These are phyloP conservation scores for Gliomastix tumulicola DNA, from an alignment of 2,329 filamentous ascomycete genomes.

Conservation along the genomic window DNA sequence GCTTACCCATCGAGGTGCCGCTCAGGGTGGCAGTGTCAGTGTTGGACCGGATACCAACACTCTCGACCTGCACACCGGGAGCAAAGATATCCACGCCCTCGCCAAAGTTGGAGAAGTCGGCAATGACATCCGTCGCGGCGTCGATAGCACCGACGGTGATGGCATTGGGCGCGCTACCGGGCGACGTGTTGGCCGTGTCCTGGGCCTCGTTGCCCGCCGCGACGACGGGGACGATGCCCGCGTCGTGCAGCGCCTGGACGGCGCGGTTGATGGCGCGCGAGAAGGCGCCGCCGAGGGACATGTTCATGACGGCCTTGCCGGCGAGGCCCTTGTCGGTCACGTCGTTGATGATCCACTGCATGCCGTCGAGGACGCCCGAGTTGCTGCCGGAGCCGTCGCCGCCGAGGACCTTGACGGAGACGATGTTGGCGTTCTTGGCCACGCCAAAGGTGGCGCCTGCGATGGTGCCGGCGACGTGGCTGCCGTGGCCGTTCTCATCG, in stretches of 20 bases:
- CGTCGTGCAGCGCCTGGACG: slow-evolving; percentile 38
- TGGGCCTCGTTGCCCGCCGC: slow-evolving; percentile 52
- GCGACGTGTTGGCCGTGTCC: slow-evolving; percentile 43
- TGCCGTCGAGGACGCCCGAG: slow-evolving; percentile 45
- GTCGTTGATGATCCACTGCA: slow-evolving; percentile 47
- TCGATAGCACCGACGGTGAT: slow-evolving; percentile 56
- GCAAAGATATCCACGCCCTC: slow-evolving; percentile 45
- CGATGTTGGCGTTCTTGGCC: slow-evolving; percentile 47
- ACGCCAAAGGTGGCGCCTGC: slow-evolving; percentile 55
- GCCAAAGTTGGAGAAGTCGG: slow-evolving; percentile 54
- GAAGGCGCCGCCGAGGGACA: slow-evolving; percentile 48
- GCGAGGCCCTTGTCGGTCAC: slow-evolving; percentile 27
- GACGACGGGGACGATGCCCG: slow-evolving; percentile 50
- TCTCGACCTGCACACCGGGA: slow-evolving; percentile 46
- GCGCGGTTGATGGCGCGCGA: slow-evolving; percentile 48
- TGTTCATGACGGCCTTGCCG: slow-evolving; percentile 55
- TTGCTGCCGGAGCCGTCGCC: slow-evolving; percentile 27
- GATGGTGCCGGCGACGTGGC: slow-evolving; percentile 57
- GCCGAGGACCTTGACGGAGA: slow-evolving; percentile 57
- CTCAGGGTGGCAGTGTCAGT: slow-evolving; percentile 36
- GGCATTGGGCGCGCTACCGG: slow-evolving; percentile 47
- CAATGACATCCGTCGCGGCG: slow-evolving; percentile 36
- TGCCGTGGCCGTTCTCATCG: slow-evolving; percentile 57
- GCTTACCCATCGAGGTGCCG: slow-evolving; percentile 51
- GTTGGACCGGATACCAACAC: slow-evolving; percentile 42